Evolutionary conservation across 2,329 filamentous ascomycete genomes (phyloP), one percentile per base, ranked within the genome.

Genomic region (Sarocladium brachiariae): DNA sequence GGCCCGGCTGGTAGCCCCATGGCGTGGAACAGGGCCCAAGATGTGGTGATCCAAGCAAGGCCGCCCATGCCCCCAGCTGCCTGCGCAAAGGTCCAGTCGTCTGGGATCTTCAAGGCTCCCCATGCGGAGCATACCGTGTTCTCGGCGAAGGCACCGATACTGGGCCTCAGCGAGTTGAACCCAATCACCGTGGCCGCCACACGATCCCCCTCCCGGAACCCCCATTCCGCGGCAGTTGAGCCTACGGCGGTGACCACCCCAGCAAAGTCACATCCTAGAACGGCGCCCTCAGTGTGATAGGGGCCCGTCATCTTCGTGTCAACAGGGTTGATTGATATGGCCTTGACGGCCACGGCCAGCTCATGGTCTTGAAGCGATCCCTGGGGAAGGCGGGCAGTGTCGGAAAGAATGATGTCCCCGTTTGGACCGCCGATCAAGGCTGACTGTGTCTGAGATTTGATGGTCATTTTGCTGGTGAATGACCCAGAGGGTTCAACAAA

Each of bases 71-170:
- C 45, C 9, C 50, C 48, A 35, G 55, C 56, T 8, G 55, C 58
- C 25, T 56, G 24, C 16, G 46, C 41, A 18, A 52, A 55, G 18
- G 47, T 52, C 49, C 54, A 50, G 4, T 30, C 24, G 7, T 48
- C 46, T 0, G 54, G 57, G 3, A 59, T 37, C 23, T 53, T 53
- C 11, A 54, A 48, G n/a, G 50, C 47, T n/a, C 37, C 34, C 6
- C 23, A 30, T 16, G 38, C 46, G 11, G 16, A 16, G 4, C 37
- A 49, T 23, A 31, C 48, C 11, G 38, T 51, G 33, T 56, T 53
- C 23, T 61, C 45, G 11, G 56, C 35, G 34, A 59, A 62, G 2
- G 58, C 50, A 2, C 58, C 58, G n/a, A 49, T 13, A 2, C 19
- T 41, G 5, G 52, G 52, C n/a, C n/a, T 5, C 4, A 39, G 10